Conservation (phyloP, 352 stramenopile genomes). For the Pythium sukuiense region DNA sequence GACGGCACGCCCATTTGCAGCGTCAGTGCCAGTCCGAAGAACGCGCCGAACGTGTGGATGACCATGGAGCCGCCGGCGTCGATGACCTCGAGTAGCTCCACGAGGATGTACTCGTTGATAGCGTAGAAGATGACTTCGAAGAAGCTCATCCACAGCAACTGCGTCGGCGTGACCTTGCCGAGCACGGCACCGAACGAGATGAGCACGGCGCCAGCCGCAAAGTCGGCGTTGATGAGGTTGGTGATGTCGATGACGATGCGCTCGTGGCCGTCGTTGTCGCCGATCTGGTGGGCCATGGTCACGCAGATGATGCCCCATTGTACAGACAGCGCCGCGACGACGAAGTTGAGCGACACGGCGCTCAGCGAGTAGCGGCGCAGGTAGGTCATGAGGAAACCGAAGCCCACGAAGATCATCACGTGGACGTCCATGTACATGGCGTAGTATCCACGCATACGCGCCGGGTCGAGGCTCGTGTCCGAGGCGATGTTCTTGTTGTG, state of each 20-base stretch:
- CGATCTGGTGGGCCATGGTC: slow-evolving; percentile 60
- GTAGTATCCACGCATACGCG: slow-evolving; percentile 30
- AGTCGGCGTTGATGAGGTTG: slow-evolving; percentile 78
- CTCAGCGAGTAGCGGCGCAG: slow-evolving; percentile 81
- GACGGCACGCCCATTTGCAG: slow-evolving; percentile 53
- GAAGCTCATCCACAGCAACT: slow-evolving; percentile 78
- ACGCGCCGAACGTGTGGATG: slow-evolving; percentile 85
- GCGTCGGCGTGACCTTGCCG: slow-evolving; percentile 71
- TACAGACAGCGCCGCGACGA: slow-evolving; percentile 63
- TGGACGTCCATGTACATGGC: slow-evolving; percentile 78
- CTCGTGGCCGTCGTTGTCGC: slow-evolving; percentile 36
- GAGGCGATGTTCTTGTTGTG: slow-evolving; percentile 30
- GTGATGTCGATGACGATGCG: slow-evolving; percentile 60
- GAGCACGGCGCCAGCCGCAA: slow-evolving; percentile 70
- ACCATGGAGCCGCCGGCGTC: slow-evolving; percentile 83
- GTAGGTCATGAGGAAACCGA: slow-evolving; percentile 90
- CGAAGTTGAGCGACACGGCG: slow-evolving; percentile 76
- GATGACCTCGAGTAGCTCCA: slow-evolving; percentile 52
- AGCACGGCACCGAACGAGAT: slow-evolving; percentile 82
- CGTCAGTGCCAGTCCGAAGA: slow-evolving; percentile 75
- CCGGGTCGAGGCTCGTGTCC: background rate
- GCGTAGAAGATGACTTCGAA: slow-evolving; percentile 76
- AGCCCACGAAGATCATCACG: slow-evolving; percentile 88
- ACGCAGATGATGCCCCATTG: slow-evolving; percentile 74
- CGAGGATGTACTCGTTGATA: slow-evolving; percentile 76